Evolutionary conservation across 2,329 filamentous ascomycete species (phyloP), one percentile per base, ranked within the genome.

Genomic region (Fusarium nodosum): DNA sequence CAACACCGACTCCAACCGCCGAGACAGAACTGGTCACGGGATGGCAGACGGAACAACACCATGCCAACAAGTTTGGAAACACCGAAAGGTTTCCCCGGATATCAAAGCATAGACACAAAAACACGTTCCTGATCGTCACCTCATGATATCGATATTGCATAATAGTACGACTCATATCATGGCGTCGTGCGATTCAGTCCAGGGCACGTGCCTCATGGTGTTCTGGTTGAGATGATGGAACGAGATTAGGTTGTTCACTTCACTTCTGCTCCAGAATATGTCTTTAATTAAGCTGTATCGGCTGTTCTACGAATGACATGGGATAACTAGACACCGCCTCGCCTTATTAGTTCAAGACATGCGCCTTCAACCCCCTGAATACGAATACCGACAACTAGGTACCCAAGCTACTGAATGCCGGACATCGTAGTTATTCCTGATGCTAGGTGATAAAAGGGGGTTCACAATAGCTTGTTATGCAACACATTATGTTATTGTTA

Each of bases 191-290:
- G 63, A 75, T 72, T 74, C 60, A 68, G 53, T 33, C 50, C 18
- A 47, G 56, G 64, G 64, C 72, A 74, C 72, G 72, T 74, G 67
- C 63, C 71, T 63, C 58, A 58, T 64, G 47, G 46, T 69, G 59
- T 64, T 64, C 54, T 56, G 55, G 39, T 22, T 54, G 50, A 31
- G 44, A 34, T 34, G 31, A 34, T 34, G 22, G 31, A 52, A 41
- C 48, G 24, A 59, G 61, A 58, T 70, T 56, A 63, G 55, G 51
- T 52, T 48, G 46, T 56, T 59, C 48, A 64, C 48, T 30, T 39
- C 33, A 50, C 53, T 41, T 39, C 46, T 47, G 24, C 48, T 39
- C 68, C 48, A 53, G 57, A 54, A 56, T 53, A 68, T 48, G 60
- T 59, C 47, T 69, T 53, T 68, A 56, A 60, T 68, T 56, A 51